phyloP scores from a whole-genome alignment of 2,329 filamentous ascomycete genomes.

The Talaromyces sp. region DNA sequence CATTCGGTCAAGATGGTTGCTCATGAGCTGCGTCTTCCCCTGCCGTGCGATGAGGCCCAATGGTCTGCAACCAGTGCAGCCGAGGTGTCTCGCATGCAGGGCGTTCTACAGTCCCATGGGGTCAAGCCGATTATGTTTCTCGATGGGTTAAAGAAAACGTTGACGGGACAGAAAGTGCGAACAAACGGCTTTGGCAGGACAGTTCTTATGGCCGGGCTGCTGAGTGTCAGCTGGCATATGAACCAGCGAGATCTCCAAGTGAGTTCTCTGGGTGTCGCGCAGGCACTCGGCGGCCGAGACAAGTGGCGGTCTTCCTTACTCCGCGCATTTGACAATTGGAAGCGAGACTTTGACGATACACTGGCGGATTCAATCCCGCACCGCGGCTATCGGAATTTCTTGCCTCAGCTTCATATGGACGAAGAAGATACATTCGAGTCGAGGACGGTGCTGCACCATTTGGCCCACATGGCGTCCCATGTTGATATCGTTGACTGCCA shows the following conservation, averaged over 20 bases:
- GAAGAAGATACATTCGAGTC: conserved; percentile 79
- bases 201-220: conserved; percentile 85
- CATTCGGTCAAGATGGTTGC: conserved; percentile 96
- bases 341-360: conserved; percentile 80
- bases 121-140: conserved; percentile 83
- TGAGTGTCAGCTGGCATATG: conserved; percentile 97
- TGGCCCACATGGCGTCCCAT: conserved; percentile 97
- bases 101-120: conserved; percentile 72
- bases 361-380: conserved; percentile 49
- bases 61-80: conserved; percentile 87
- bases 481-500: conserved; percentile 97
- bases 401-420: conserved; percentile 27
- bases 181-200: conserved; percentile 93
- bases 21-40: conserved; percentile 83
- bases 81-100: conserved; percentile 80
- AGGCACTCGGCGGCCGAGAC: conserved; percentile 77
- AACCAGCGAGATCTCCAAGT: conserved; percentile 93
- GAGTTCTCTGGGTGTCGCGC: conserved; percentile 74
- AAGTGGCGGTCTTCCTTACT: conserved; percentile 86
- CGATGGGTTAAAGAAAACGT: conserved; percentile 81
- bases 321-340: conserved; percentile 90
- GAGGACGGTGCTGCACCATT: conserved; percentile 80
- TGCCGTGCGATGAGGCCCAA: conserved; percentile 87
- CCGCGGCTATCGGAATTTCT: conserved; percentile 19
- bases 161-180: conserved; percentile 77